Base-by-base conservation (phyloP, 1,284 basidiomycete genomes). In the Marasmius sp. region DNA sequence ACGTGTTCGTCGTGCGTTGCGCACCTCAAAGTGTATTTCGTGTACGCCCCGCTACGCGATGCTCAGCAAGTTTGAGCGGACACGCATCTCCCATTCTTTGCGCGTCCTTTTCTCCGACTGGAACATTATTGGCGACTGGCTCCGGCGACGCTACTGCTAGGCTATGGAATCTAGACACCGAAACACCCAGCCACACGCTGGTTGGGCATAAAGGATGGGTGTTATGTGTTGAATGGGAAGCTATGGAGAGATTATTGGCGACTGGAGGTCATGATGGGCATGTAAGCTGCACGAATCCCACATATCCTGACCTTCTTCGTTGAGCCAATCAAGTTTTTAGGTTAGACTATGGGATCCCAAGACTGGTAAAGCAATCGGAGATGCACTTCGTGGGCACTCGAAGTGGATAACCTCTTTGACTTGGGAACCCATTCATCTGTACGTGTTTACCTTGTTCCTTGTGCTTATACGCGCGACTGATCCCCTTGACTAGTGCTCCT, bases 401-500 rank as follows among this genome's bases (percentile, higher is more conserved):
- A 98, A 98, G 79, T 98, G 97, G 95, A 89, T 99, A 65, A 98
- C 92, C 0, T 93, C 92, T n/a, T 84, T 99, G 20, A 86, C 95
- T 33, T 99, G 96, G 92, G 97, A 99, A 73, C 97, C 97, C 6
- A 88, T 95, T 55, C 97, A 99, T 75, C 79, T 97, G 90, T 93
- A 68, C 56, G 64, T 61, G 52, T 57, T 4, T 33, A 54, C 34
- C 33, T 47, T 34, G 52, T 51, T 59, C 53, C 57, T 12, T 27
- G 59, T 59, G 22, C 55, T 60, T 20, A 53, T 61, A 57, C 11
- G 61, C 39, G 49, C 12, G 37, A 45, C 22, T 37, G 11, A 16
- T 41, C n/a, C 64, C 34, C 3, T 7, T 37, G 27, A 45, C 22
- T 8, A 92, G 91, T 74, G 94, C 93, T 67, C 75, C 89, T 0